A percentile compares a stretch with the other conserved stretches of the same genome.
These are phyloP conservation scores for Fusarium sacchari DNA, from an alignment of 2,329 filamentous ascomycete genomes.

Conservation along the genomic window DNA sequence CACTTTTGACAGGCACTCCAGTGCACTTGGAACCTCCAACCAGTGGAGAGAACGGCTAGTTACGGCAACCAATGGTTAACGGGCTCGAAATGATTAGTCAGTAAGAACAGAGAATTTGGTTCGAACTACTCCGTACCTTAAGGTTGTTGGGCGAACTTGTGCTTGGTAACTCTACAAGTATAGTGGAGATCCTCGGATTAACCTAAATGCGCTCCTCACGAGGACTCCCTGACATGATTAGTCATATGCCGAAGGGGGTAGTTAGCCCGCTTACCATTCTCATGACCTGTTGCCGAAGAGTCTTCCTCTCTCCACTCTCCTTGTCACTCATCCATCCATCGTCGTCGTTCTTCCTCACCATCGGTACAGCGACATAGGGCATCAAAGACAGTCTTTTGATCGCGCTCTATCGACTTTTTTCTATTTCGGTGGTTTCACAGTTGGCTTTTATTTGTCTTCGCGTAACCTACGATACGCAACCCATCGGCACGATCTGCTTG, in stretches of 20 bases:
- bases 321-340: conserved; percentile 29
- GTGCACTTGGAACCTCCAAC: conserved; percentile 6
- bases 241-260: conserved; percentile 15
- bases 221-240: conserved; percentile 14
- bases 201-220: background rate
- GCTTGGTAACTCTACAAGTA: too few species aligned
- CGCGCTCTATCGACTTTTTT: background rate
- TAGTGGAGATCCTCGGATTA: conserved; percentile 20
- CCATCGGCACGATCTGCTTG: conserved; percentile 10
- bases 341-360: conserved; percentile 20
- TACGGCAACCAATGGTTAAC: conserved; percentile 44
- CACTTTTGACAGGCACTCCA: conserved; percentile 14
- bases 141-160: conserved; percentile 1
- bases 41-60: conserved; percentile 39
- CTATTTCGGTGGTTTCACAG: background rate
- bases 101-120: conserved; percentile 11
- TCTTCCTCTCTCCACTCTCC: conserved; percentile 37
- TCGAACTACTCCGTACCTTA: too few species aligned
- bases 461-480: conserved; percentile 1
- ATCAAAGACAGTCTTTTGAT: conserved; percentile 12
- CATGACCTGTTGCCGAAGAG: conserved; percentile 23
- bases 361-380: conserved; percentile 29
- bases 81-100: conserved; percentile 39
- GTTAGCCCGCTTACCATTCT: conserved; percentile 11
- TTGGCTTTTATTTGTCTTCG: background rate